These are phyloP conservation scores for Skeletonema grethae DNA, from an alignment of 108 stramenopile species.

Conservation along the genomic window DNA sequence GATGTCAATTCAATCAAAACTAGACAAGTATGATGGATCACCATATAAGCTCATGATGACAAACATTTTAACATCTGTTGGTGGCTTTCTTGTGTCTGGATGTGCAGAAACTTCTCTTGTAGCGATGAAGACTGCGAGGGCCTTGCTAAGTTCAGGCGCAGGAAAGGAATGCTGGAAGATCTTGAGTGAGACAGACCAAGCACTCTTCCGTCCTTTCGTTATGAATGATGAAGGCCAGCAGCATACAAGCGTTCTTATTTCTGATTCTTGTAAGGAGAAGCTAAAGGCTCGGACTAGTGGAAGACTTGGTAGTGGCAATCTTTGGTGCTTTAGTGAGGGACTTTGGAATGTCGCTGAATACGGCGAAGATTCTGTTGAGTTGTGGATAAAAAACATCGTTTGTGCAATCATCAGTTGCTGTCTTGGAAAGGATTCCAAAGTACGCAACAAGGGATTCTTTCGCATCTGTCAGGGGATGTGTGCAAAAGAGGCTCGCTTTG, in stretches of 20 bases:
- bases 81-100: slow-evolving; percentile 47
- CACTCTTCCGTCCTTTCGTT: slow-evolving; percentile 31
- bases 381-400: slow-evolving; percentile 68
- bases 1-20: slow-evolving; percentile 17
- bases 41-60: slow-evolving; percentile 33
- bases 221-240: slow-evolving; percentile 21
- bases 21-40: background rate
- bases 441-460: slow-evolving; percentile 49
- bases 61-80: slow-evolving; percentile 27
- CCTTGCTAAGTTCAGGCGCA: slow-evolving; percentile 43
- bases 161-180: slow-evolving; percentile 47
- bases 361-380: slow-evolving; percentile 17
- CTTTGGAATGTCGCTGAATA: slow-evolving; percentile 50
- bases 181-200: slow-evolving; percentile 28
- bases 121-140: slow-evolving; percentile 60
- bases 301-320: slow-evolving; percentile 7
- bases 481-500: slow-evolving; percentile 60
- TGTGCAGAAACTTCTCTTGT: slow-evolving; percentile 46
- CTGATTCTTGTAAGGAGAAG: slow-evolving; percentile 25
- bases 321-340: slow-evolving; percentile 74
- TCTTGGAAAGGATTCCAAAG: slow-evolving; percentile 31
- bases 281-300: slow-evolving; percentile 14
- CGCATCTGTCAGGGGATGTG: slow-evolving; percentile 56
- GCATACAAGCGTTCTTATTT: slow-evolving; percentile 25
- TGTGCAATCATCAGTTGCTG: slow-evolving; percentile 72